These are phyloP conservation scores for Colletotrichum aenigma DNA, from an alignment of 2,329 filamentous ascomycete genomes.

Conservation along the genomic window DNA sequence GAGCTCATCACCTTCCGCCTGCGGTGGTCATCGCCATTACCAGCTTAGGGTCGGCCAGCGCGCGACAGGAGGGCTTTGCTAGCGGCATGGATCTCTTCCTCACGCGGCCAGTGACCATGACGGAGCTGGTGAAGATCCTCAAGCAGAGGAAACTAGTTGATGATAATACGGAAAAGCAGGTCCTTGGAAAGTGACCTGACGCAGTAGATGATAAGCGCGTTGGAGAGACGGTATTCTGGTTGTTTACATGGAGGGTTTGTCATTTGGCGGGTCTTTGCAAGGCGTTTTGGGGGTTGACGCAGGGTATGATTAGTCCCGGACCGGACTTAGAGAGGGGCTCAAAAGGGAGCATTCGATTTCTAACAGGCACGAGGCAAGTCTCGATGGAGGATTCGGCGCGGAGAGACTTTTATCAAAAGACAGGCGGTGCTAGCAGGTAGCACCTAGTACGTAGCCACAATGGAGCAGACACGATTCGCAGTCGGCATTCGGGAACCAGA, in stretches of 20 bases:
- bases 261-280: background rate
- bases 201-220: background rate
- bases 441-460: background rate
- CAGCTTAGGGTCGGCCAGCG: conserved; percentile 44
- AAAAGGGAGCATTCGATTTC: background rate
- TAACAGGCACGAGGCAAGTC: background rate
- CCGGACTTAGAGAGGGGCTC: conserved; percentile 3
- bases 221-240: too few species aligned
- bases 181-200: background rate
- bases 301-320: background rate
- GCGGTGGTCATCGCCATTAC: conserved; percentile 49
- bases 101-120: conserved; percentile 47
- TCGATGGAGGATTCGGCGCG: background rate
- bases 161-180: background rate
- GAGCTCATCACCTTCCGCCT: conserved; percentile 37
- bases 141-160: conserved; percentile 10
- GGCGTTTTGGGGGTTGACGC: background rate
- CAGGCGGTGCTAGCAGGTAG: background rate
- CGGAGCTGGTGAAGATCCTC: conserved; percentile 29
- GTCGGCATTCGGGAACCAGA: background rate
- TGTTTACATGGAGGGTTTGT: background rate
- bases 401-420: background rate
- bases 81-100: conserved; percentile 50
- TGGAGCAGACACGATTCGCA: background rate
- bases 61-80: conserved; percentile 48